phyloP scores from a whole-genome alignment of 2,329 filamentous ascomycete genomes.

The Colletotrichum caudatum region DNA sequence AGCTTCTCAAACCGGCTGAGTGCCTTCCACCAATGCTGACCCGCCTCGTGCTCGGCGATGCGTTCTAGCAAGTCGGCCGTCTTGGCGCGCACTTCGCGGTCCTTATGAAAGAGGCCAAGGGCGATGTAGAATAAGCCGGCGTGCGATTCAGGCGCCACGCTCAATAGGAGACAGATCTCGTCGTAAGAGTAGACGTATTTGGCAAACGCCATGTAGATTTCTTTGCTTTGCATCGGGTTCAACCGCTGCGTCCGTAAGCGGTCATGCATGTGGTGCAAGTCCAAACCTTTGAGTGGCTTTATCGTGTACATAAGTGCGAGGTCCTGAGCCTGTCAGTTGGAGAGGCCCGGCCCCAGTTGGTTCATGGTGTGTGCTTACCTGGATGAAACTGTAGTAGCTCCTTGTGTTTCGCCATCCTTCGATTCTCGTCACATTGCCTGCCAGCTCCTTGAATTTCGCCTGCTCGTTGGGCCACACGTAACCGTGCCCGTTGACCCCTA shows the following conservation, averaged over 20 bases:
- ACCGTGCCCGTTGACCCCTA: conserved; percentile 81
- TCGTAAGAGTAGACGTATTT: conserved; percentile 83
- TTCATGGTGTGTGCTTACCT: conserved; percentile 63
- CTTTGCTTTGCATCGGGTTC: conserved; percentile 78
- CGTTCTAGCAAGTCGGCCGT: conserved; percentile 85
- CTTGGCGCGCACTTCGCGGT: conserved; percentile 80
- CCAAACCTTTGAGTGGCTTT: conserved; percentile 80
- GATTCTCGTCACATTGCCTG: conserved; percentile 90
- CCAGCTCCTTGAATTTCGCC: conserved; percentile 85
- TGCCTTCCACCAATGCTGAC: conserved; percentile 90
- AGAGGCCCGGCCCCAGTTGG: not conserved
- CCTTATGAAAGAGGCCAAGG: conserved; percentile 91
- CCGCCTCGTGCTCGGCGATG: conserved; percentile 87
- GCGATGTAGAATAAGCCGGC: conserved; percentile 92
- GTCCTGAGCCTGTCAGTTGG: conserved; percentile 60
- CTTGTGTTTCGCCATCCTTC: conserved; percentile 97
- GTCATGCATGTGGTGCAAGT: conserved; percentile 93
- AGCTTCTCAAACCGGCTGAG: conserved; percentile 90
- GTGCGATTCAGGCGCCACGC: conserved; percentile 85
- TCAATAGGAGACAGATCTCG: conserved; percentile 86
- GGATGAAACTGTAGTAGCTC: conserved; percentile 95
- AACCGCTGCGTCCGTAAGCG: conserved; percentile 86
- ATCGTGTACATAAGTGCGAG: conserved; percentile 73
- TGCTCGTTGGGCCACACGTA: conserved; percentile 94
- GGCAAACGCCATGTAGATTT: conserved; percentile 86